Conservation (phyloP, 495 filamentous ascomycete species). For the Penicillium steckii region DNA sequence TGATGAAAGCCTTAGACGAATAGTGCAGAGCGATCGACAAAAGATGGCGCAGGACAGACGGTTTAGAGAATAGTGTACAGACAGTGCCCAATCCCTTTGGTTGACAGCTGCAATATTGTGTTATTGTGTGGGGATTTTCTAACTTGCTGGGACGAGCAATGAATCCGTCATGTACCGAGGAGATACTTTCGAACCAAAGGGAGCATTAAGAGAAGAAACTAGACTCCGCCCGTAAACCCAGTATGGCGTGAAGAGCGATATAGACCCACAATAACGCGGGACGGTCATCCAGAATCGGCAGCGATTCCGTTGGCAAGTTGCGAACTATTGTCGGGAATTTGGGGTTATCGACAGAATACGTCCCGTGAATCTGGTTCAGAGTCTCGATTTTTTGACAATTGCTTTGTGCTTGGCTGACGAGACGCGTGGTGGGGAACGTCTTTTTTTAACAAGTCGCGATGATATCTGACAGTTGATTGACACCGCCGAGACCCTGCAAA, state of each 20-base stretch:
- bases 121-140: neutral
- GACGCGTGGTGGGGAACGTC: neutral
- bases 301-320: neutral
- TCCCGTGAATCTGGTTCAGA: neutral
- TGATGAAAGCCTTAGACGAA: neutral
- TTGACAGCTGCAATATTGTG: neutral
- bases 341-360: neutral
- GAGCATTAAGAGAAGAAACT: neutral
- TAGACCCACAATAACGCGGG: conserved; percentile 8
- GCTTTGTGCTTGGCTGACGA: neutral
- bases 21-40: conserved; percentile 6
- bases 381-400: neutral
- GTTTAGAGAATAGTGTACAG: neutral
- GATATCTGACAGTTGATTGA: neutral
- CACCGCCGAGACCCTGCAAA: neutral
- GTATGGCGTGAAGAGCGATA: neutral
- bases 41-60: neutral
- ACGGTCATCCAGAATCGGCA: conserved; percentile 4
- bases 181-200: neutral
- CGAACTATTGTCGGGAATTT: neutral
- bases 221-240: neutral
- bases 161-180: neutral
- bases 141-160: neutral
- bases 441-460: neutral
- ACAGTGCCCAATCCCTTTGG: neutral